Conservation (phyloP, 306 rosid genomes). For the Ceratonia siliqua region DNA sequence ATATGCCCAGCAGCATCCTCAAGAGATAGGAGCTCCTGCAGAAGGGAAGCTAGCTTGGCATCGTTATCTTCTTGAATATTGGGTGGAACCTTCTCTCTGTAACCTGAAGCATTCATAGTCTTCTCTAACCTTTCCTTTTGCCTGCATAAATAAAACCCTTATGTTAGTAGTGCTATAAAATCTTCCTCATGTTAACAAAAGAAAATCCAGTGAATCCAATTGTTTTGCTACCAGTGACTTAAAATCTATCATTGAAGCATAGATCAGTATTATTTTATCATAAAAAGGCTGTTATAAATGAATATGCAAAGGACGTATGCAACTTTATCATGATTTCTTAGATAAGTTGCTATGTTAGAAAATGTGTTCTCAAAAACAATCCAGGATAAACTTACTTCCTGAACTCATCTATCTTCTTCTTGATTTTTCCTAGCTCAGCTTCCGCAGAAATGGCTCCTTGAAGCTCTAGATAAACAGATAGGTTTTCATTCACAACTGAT, state of each 20-base stretch:
- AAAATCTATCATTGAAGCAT: background rate
- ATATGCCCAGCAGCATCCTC: slow-evolving; percentile 59
- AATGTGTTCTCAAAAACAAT: slow-evolving; percentile 20
- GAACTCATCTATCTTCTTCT: slow-evolving; percentile 49
- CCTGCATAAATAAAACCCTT: slow-evolving; percentile 34
- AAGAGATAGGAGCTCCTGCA: slow-evolving; percentile 68
- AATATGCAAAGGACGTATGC: slow-evolving; percentile 15
- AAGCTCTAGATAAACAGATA: slow-evolving; percentile 54
- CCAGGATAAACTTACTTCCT: slow-evolving; percentile 38
- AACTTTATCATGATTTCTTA: background rate
- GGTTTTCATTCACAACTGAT: slow-evolving; percentile 44
- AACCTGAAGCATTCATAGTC: slow-evolving; percentile 64
- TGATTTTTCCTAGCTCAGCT: slow-evolving; percentile 42
- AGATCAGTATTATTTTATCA: background rate
- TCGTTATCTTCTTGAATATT: slow-evolving; percentile 55
- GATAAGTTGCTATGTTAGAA: background rate
- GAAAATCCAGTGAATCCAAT: background rate
- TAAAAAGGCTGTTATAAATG: background rate
- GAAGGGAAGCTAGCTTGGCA: slow-evolving; percentile 62
- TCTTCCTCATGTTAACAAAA: background rate
- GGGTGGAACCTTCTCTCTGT: slow-evolving; percentile 68
- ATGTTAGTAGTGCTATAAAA: background rate
- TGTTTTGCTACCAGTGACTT: background rate
- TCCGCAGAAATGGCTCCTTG: slow-evolving; percentile 43
- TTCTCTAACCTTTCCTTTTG: slow-evolving; percentile 66